Evolutionary conservation across 768 basidiomycete species (phyloP).

Genomic region (Hericium erinaceus): DNA sequence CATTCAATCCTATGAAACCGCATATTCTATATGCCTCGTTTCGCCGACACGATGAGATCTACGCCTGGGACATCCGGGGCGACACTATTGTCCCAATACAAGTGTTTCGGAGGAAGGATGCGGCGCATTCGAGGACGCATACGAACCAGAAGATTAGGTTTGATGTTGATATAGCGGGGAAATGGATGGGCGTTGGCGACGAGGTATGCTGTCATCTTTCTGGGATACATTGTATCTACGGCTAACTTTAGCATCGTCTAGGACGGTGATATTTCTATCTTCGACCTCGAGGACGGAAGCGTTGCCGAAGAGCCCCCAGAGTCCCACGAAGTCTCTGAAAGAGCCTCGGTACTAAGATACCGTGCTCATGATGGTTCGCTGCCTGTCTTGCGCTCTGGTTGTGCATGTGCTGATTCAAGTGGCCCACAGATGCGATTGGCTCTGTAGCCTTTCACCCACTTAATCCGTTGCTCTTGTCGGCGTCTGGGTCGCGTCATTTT

Average conservation of each 20-base stretch:
- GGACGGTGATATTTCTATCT: constrained; percentile 53
- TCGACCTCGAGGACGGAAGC: constrained; percentile 32
- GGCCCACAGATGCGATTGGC: constrained; percentile 55
- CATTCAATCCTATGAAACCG: constrained; percentile 67
- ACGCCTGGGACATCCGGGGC: constrained; percentile 72
- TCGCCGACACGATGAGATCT: constrained; percentile 51
- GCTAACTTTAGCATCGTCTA: constrained; percentile 19
- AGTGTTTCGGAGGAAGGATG: constrained; percentile 20
- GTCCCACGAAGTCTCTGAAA: constrained; percentile 1
- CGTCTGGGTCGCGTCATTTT: constrained; percentile 76
- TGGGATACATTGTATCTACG: not conserved
- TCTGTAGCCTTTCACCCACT: constrained; percentile 68
- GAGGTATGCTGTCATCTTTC: constrained; percentile 36
- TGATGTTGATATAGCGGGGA: constrained; percentile 63
- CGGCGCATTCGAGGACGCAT: not conserved
- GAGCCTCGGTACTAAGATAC: constrained; percentile 29
- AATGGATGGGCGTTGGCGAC: constrained; percentile 55
- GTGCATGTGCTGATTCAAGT: not conserved
- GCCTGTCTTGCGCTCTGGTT: not conserved
- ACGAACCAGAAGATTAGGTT: constrained; percentile 80
- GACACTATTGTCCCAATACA: constrained; percentile 36
- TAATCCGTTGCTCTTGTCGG: constrained; percentile 46
- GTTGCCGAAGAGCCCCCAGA: not conserved
- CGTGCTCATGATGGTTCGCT: constrained; percentile 48
- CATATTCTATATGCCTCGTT: constrained; percentile 75